These are phyloP conservation scores for Stagonosporopsis vannaccii DNA, from an alignment of 2,329 filamentous ascomycete genomes.

Conservation along the genomic window DNA sequence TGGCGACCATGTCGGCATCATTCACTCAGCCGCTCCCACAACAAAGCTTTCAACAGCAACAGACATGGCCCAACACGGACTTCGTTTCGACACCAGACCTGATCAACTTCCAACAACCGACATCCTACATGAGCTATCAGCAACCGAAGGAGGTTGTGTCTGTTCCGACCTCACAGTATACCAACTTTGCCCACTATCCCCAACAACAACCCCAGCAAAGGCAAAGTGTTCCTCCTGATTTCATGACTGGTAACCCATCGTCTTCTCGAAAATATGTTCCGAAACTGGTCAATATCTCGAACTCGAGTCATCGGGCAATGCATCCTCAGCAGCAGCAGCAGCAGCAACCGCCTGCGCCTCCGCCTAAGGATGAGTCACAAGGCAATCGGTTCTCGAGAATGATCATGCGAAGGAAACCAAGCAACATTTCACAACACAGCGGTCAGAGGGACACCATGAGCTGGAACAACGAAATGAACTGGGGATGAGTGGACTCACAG, in stretches of 20 bases:
- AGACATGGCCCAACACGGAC: constrained; percentile 44
- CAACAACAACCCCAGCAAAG: constrained; percentile 28
- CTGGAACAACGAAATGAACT: constrained; percentile 47
- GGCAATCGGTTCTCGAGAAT: constrained; percentile 46
- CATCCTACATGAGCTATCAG: constrained; percentile 43
- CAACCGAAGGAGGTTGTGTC: constrained; percentile 41
- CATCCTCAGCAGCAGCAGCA: constrained; percentile 39
- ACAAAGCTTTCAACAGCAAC: constrained; percentile 42
- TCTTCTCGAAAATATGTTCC: constrained; percentile 43
- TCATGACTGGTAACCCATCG: constrained; percentile 32
- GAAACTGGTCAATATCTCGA: constrained; percentile 46
- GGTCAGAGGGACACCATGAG: constrained; percentile 41
- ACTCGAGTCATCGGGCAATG: constrained; percentile 34
- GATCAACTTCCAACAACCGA: constrained; percentile 42
- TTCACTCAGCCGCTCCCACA: constrained; percentile 42
- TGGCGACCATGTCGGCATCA: constrained; percentile 41
- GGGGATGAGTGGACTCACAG: constrained; percentile 34
- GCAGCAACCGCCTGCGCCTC: constrained; percentile 44
- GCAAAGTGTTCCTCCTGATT: constrained; percentile 47
- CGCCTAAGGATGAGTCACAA: constrained; percentile 45
- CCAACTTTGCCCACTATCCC: constrained; percentile 42
- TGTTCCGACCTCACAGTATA: constrained; percentile 45
- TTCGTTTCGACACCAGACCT: constrained; percentile 46
- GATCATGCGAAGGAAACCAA: constrained; percentile 45
- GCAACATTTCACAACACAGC: constrained; percentile 48